Evolutionary conservation across 75 land plant genomes (phyloP).

Genomic region (Pseudotsuga menziesii): DNA sequence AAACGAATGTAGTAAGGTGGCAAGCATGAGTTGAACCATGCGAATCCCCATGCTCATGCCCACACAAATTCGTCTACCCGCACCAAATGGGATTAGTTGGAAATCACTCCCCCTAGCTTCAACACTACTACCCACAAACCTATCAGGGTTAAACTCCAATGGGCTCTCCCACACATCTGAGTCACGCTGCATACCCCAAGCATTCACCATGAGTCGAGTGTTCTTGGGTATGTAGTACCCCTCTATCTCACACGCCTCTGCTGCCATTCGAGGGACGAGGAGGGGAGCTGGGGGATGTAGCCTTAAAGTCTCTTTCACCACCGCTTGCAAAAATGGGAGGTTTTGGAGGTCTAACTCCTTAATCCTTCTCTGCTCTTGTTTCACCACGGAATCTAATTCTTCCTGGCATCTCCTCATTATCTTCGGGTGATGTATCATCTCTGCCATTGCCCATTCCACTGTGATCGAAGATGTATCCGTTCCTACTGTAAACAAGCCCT

Average conservation of each 20-base stretch:
- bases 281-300: conserved; percentile 76
- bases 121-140: conserved; percentile 34
- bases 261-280: conserved; percentile 51
- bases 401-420: neutral
- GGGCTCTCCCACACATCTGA: conserved; percentile 57
- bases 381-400: neutral
- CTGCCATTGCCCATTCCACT: neutral
- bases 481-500: conserved; percentile 1
- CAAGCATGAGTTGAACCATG: conserved; percentile 52
- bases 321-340: conserved; percentile 47
- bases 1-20: conserved; percentile 54
- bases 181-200: conserved; percentile 65
- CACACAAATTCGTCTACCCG: conserved; percentile 64
- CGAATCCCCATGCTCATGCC: conserved; percentile 56
- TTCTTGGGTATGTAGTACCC: conserved; percentile 63
- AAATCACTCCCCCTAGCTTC: conserved; percentile 53
- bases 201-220: conserved; percentile 46
- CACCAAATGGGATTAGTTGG: conserved; percentile 65
- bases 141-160: conserved; percentile 49
- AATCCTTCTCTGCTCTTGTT: conserved; percentile 12
- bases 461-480: neutral
- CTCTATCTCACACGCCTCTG: conserved; percentile 41
- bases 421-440: neutral
- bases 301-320: conserved; percentile 66
- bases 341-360: neutral